Base-by-base conservation (phyloP, 768 basidiomycete genomes). In the Podaxis sp. region DNA sequence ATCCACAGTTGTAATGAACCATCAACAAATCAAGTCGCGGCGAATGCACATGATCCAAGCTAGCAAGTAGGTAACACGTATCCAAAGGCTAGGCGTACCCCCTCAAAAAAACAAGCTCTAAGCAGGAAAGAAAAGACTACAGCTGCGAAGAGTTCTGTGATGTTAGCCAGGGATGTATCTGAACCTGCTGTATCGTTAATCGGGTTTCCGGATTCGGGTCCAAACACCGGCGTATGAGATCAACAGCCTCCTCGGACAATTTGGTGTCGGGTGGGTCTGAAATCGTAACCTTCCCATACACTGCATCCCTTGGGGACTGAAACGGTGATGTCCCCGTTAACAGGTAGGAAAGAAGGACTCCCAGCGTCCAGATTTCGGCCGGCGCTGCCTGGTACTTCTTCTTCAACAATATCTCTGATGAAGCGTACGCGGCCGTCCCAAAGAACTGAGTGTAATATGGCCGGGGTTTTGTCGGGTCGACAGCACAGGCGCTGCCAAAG, bases 351-450 rank as follows among this genome's bases (percentile, higher is more conserved):
- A 99, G 86, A 58, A 99, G 84, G 36, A 98, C 91, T 16, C 96
- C 96, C 23, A 97, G 84, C 6, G 91, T 93, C 96, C 96, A 99
- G 47, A 98, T 85, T 72, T 99, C 96, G 25, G 93, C 94, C 40
- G 95, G 95, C 0, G 94, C 87, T 0, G 96, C 95, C 62, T 91
- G 91, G 70, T 99, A 98, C 10, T 86, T 82, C 69, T 86, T 86
- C 72, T 94, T 93, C 32, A 83, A 84, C 48, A 98, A 85, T 64
- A 98, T 91, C 72, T 99, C 96, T 3, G 96, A 90, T 16, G 96
- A 89, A 3, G 96, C 96, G 69, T 98, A 99, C 47, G 95, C 95
- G 5, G 94, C 91, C 57, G 93, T 95, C 25, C 96, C 96, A 70
- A 90, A 97, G 73, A 96, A 97, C 42, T 87, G 80, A 35, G 79